phyloP scores from a whole-genome alignment of 768 basidiomycete species.

The Tylopilus rubrobrunneus region DNA sequence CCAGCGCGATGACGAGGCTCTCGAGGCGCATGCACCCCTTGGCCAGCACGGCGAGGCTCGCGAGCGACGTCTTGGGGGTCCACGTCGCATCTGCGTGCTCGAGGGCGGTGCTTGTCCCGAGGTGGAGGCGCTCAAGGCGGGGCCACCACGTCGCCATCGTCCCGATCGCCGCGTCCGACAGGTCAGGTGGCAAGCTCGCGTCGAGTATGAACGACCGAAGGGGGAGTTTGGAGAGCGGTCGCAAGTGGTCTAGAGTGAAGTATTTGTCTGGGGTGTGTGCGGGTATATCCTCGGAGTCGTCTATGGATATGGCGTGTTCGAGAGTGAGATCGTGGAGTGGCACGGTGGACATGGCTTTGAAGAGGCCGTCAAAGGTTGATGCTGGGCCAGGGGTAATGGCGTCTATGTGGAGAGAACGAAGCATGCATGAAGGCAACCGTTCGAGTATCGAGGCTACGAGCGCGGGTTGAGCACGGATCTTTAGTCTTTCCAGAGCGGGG shows the following conservation, averaged over 20 bases:
- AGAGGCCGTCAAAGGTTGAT: constrained; percentile 35
- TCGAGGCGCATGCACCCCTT: constrained; percentile 15
- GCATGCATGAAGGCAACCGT: constrained; percentile 29
- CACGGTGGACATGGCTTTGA: constrained; percentile 29
- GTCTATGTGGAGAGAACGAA: constrained; percentile 39
- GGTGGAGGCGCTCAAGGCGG: constrained; percentile 37
- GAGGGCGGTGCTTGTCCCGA: constrained; percentile 31
- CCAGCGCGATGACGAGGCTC: constrained; percentile 19
- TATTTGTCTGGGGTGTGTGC: constrained; percentile 7
- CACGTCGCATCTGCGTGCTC: constrained; percentile 21
- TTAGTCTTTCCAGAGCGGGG: constrained; percentile 36
- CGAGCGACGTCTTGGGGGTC: constrained; percentile 17
- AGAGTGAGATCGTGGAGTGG: constrained; percentile 37
- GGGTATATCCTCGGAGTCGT: constrained; percentile 34
- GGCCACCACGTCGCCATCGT: constrained; percentile 45
- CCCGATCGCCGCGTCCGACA: constrained; percentile 38
- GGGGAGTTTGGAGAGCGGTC: constrained; percentile 32
- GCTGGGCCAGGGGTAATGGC: constrained; percentile 25
- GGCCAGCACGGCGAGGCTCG: constrained; percentile 15
- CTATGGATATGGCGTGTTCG: constrained; percentile 31
- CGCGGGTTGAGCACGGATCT: constrained; percentile 36
- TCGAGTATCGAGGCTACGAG: constrained; percentile 35
- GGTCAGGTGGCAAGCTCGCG: constrained; percentile 35
- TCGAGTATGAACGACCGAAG: constrained; percentile 39
- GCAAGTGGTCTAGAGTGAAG: constrained; percentile 32